A percentile compares a stretch with the other conserved stretches of the same genome.
phyloP scores from a whole-genome alignment of 1,284 basidiomycete genomes.

The Schizophyllum amplum region DNA sequence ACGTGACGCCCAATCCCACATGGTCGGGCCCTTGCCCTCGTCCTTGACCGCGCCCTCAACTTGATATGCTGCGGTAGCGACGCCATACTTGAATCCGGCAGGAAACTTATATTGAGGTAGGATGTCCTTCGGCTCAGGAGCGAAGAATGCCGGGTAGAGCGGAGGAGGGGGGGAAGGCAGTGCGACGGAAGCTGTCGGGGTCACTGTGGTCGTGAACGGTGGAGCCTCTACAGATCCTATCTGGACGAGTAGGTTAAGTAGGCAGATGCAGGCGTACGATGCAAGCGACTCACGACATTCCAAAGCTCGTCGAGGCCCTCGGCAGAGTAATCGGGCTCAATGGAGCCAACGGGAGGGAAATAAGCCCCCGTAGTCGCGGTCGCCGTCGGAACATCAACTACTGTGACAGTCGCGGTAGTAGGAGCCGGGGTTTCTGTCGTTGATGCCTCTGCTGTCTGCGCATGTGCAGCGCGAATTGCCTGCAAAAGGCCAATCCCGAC shows the following conservation, averaged over 20 bases:
- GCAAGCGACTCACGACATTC: conserved; percentile 15
- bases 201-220: conserved; percentile 35
- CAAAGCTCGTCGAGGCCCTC: conserved; percentile 30
- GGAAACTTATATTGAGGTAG: conserved; percentile 33
- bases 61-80: conserved; percentile 40
- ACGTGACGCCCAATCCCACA: conserved; percentile 41
- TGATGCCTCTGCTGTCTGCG: too few species aligned
- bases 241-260: conserved; percentile 17
- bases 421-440: too few species aligned
- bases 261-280: conserved; percentile 21
- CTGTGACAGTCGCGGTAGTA: too few species aligned
- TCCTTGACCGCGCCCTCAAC: conserved; percentile 40
- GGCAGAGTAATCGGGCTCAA: conserved; percentile 30
- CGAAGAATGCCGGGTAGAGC: conserved; percentile 37
- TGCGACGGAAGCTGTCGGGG: conserved; percentile 28
- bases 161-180: conserved; percentile 34
- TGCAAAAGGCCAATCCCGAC: too few species aligned
- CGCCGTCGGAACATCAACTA: too few species aligned
- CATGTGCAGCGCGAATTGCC: too few species aligned
- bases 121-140: conserved; percentile 31
- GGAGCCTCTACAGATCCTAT: conserved; percentile 35
- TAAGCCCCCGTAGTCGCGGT: not conserved
- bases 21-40: conserved; percentile 39
- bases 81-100: conserved; percentile 36
- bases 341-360: conserved; percentile 31